Evolutionary conservation across 2,329 filamentous ascomycete genomes (phyloP).

Genomic region (Xylariaceae sp.): DNA sequence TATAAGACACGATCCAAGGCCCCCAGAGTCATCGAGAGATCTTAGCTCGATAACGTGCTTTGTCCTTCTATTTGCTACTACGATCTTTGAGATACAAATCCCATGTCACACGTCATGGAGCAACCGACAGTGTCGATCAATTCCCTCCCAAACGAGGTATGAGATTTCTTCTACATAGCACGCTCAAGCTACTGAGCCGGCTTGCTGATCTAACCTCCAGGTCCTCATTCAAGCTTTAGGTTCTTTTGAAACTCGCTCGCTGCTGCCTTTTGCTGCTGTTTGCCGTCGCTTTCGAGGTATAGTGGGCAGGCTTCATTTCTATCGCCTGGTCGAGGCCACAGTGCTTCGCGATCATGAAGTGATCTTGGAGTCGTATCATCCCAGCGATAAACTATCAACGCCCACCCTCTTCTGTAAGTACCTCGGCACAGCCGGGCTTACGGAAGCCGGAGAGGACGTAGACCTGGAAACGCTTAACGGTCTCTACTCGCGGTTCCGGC

Average conservation of each 20-base stretch:
- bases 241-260: constrained; percentile 41
- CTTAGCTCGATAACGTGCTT: constrained; percentile 14
- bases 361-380: constrained; percentile 76
- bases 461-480: constrained; percentile 39
- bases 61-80: constrained; percentile 9
- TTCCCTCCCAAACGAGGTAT: constrained; percentile 32
- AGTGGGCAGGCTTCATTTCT: constrained; percentile 59
- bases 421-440: constrained; percentile 58
- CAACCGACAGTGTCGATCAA: constrained; percentile 21
- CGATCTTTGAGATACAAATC: not conserved
- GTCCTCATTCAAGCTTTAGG: constrained; percentile 48
- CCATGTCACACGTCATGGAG: constrained; percentile 24
- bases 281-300: constrained; percentile 61
- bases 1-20: constrained; percentile 2
- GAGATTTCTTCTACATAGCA: not conserved
- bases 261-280: constrained; percentile 54
- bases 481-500: constrained; percentile 69
- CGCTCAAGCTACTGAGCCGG: not conserved
- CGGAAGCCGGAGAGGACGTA: constrained; percentile 32
- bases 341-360: constrained; percentile 59
- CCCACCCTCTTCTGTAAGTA: constrained; percentile 66
- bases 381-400: constrained; percentile 62
- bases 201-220: constrained; percentile 26
- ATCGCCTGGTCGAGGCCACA: constrained; percentile 57
- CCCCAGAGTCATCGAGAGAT: not conserved